Percentiles rank a stretch among this genome's conserved stretches.
Conservation (phyloP, 2,329 filamentous ascomycete species). For the Apiospora kogelbergensis region DNA sequence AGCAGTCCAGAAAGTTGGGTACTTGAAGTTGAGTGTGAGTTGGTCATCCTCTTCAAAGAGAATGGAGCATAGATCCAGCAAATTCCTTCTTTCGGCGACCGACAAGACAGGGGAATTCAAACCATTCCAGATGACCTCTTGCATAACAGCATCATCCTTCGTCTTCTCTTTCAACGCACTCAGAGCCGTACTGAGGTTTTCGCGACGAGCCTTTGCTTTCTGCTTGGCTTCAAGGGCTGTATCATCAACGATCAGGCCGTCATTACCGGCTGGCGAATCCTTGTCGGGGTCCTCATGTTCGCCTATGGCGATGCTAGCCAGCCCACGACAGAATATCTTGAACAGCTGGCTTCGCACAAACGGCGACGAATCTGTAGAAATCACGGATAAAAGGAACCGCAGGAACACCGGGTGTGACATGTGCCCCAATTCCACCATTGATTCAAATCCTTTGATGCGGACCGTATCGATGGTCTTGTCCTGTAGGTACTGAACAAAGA, state of each 20-base stretch:
- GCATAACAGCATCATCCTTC: slow-evolving; percentile 43
- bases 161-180: slow-evolving; percentile 48
- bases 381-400: slow-evolving; percentile 54
- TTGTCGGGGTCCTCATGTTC: slow-evolving; percentile 44
- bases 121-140: slow-evolving; percentile 48
- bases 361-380: slow-evolving; percentile 64
- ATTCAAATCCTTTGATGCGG: slow-evolving; percentile 65
- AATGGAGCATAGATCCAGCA: slow-evolving; percentile 51
- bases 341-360: slow-evolving; percentile 62
- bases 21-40: slow-evolving; percentile 45
- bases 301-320: slow-evolving; percentile 65
- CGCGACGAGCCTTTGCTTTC: slow-evolving; percentile 46
- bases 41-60: slow-evolving; percentile 50
- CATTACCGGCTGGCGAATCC: slow-evolving; percentile 22
- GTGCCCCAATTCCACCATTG: slow-evolving; percentile 62
- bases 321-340: slow-evolving; percentile 56
- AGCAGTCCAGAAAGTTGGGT: slow-evolving; percentile 46
- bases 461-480: slow-evolving; percentile 64
- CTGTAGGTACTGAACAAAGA: slow-evolving; percentile 64
- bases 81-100: slow-evolving; percentile 46
- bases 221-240: slow-evolving; percentile 44
- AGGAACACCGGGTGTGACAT: slow-evolving; percentile 56
- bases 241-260: slow-evolving; percentile 48
- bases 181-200: slow-evolving; percentile 47
- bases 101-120: slow-evolving; percentile 47